Percentiles rank a stretch among this genome's conserved stretches.
These are phyloP conservation scores for Tilletiaria anomala DNA, from an alignment of 1,284 basidiomycete genomes.

Conservation along the genomic window DNA sequence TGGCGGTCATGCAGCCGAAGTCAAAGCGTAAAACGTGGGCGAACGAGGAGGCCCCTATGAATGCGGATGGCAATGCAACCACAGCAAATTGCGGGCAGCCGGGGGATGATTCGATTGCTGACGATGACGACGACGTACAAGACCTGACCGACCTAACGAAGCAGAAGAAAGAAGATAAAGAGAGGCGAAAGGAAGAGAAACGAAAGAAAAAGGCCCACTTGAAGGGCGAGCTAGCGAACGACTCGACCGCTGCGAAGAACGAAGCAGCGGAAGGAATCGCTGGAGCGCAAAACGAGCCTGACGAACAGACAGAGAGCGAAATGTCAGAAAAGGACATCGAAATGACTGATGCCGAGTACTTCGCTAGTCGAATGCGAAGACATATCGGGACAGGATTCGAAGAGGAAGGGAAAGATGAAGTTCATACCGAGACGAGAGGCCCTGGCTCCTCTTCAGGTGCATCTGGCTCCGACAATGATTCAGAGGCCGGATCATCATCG, in stretches of 20 bases:
- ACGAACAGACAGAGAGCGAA: slow-evolving; percentile 11
- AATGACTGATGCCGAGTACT: not conserved
- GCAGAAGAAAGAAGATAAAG: slow-evolving; percentile 4
- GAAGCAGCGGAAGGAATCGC: too few species aligned
- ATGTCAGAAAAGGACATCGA: not conserved
- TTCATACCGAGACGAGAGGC: too few species aligned
- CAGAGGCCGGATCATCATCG: slow-evolving; percentile 1
- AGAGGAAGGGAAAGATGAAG: not conserved
- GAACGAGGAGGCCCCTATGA: slow-evolving; percentile 20
- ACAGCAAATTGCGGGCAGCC: too few species aligned
- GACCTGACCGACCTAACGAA: not conserved
- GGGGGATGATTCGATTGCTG: slow-evolving; percentile 1
- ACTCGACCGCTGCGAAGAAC: slow-evolving; percentile 3
- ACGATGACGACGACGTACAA: slow-evolving; percentile 7
- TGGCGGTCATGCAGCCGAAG: slow-evolving; percentile 34
- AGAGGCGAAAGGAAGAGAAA: too few species aligned
- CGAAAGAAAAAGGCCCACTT: too few species aligned
- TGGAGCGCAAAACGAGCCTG: slow-evolving; percentile 5
- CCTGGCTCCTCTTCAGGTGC: not conserved
- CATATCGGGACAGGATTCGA: not conserved
- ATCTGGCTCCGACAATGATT: slow-evolving; percentile 7
- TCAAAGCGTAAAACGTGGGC: slow-evolving; percentile 32
- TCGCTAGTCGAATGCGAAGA: not conserved
- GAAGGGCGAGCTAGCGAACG: slow-evolving; percentile 1
- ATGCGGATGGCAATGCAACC: not conserved